Evolutionary conservation across 2,329 filamentous ascomycete genomes (phyloP).

Genomic region (Anisogramma anomala): DNA sequence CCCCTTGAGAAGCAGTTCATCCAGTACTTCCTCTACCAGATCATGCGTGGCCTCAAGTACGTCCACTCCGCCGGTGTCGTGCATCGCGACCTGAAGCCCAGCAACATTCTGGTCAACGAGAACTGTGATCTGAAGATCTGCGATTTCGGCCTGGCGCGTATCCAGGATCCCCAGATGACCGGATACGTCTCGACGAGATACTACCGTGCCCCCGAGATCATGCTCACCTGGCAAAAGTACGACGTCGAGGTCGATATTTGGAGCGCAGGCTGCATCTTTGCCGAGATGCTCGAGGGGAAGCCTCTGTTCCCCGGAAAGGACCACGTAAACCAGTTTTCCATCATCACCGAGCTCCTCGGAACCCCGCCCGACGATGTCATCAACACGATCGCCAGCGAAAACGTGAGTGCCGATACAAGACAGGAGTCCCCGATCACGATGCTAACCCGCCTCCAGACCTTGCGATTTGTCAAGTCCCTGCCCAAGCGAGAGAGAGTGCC

Average conservation of each 20-base stretch:
- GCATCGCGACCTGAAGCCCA: conserved; percentile 93
- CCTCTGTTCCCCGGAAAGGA: conserved; percentile 97
- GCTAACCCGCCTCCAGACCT: conserved; percentile 46
- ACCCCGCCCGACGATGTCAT: conserved; percentile 98
- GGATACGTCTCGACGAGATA: conserved; percentile 98
- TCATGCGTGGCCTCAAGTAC: conserved; percentile 95
- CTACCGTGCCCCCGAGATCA: conserved; percentile 97
- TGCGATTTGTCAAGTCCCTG: conserved; percentile 93
- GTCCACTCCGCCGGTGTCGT: conserved; percentile 97
- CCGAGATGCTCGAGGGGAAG: conserved; percentile 98
- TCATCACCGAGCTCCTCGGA: conserved; percentile 94
- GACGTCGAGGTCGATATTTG: conserved; percentile 98
- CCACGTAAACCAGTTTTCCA: conserved; percentile 98
- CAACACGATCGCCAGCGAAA: conserved; percentile 95
- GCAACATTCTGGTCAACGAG: conserved; percentile 98
- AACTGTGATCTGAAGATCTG: conserved; percentile 99
- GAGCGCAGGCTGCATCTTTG: conserved; percentile 98
- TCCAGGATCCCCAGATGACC: conserved; percentile 99
- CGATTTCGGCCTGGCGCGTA: conserved; percentile 93
- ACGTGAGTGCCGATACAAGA: conserved; percentile 44
- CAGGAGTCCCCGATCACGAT: neutral
- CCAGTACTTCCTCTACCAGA: conserved; percentile 99
- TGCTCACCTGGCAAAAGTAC: conserved; percentile 99
- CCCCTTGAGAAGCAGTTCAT: conserved; percentile 99
- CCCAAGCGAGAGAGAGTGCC: conserved; percentile 89